A percentile compares a stretch with the other conserved stretches of the same genome.
These are phyloP conservation scores for Venturia carpophila DNA, from an alignment of 2,329 filamentous ascomycete genomes.

Conservation along the genomic window DNA sequence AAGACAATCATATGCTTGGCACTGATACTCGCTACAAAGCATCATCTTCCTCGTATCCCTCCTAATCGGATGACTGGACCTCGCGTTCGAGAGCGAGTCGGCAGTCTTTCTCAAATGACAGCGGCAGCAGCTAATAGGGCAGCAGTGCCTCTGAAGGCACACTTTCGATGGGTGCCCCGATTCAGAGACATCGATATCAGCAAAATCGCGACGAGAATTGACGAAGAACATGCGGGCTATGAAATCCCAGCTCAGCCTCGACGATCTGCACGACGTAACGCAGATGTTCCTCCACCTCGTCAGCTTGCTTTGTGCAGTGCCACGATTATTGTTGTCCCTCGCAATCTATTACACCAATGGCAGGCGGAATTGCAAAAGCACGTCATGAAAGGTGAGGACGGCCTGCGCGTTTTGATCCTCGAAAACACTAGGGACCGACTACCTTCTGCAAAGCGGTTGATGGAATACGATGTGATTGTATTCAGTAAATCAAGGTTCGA, in stretches of 20 bases:
- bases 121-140: slow-evolving; percentile 35
- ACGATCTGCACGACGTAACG: slow-evolving; percentile 39
- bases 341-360: slow-evolving; percentile 82
- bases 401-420: slow-evolving; percentile 58
- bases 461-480: slow-evolving; percentile 66
- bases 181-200: slow-evolving; percentile 21
- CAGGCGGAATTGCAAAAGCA: slow-evolving; percentile 71
- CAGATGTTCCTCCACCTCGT: slow-evolving; percentile 23
- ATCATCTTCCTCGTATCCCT: slow-evolving; percentile 59
- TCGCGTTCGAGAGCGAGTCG: slow-evolving; percentile 43
- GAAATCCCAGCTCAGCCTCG: slow-evolving; percentile 43
- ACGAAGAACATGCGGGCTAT: slow-evolving; percentile 33
- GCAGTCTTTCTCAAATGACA: slow-evolving; percentile 68
- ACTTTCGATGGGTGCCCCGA: slow-evolving; percentile 9
- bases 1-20: slow-evolving; percentile 81
- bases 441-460: slow-evolving; percentile 51
- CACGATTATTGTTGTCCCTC: slow-evolving; percentile 72
- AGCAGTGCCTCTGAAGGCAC: slow-evolving; percentile 21
- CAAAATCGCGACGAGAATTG: slow-evolving; percentile 25
- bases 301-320: slow-evolving; percentile 56
- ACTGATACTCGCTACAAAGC: slow-evolving; percentile 63
- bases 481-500: slow-evolving; percentile 71
- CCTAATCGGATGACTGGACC: slow-evolving; percentile 46
- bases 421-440: slow-evolving; percentile 45
- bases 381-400: slow-evolving; percentile 41